A percentile compares a stretch with the other conserved stretches of the same genome.
Evolutionary conservation across 2,329 filamentous ascomycete species (phyloP).

Genomic region (Didymella pinodella): DNA sequence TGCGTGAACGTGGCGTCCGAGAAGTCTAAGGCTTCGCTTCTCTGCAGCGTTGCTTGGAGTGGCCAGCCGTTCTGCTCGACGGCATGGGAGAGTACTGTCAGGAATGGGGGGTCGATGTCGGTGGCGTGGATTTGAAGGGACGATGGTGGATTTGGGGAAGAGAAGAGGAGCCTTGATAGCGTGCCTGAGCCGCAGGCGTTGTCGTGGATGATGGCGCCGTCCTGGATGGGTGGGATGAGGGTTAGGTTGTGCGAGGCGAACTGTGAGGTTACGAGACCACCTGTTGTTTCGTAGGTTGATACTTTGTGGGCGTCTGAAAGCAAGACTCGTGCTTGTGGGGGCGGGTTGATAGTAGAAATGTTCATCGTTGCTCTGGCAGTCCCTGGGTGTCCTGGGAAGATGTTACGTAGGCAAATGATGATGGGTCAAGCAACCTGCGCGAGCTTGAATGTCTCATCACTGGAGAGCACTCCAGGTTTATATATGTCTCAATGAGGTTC

Average conservation of each 20-base stretch:
- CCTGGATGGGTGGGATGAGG: conserved; percentile 36
- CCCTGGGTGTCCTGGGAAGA: neutral
- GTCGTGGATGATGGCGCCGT: conserved; percentile 44
- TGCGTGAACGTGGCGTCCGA: conserved; percentile 48
- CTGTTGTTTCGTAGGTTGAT: conserved; percentile 40
- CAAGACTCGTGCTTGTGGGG: conserved; percentile 36
- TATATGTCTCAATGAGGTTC: neutral
- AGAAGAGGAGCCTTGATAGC: conserved; percentile 36
- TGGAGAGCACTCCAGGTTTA: neutral
- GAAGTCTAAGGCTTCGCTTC: conserved; percentile 30
- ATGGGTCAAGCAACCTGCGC: neutral
- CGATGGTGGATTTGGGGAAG: conserved; percentile 2
- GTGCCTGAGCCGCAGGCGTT: conserved; percentile 47
- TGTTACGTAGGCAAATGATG: neutral
- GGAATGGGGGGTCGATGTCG: conserved; percentile 41
- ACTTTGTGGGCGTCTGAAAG: conserved; percentile 36
- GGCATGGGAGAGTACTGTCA: conserved; percentile 29
- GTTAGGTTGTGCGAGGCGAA: conserved; percentile 40
- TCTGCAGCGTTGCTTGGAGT: conserved; percentile 30
- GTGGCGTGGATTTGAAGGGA: conserved; percentile 41
- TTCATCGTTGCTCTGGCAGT: conserved; percentile 23
- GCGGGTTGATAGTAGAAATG: conserved; percentile 23
- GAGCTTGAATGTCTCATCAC: neutral
- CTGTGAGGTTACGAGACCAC: conserved; percentile 37
- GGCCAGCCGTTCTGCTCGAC: conserved; percentile 34